Percentiles rank a stretch among this genome's conserved stretches.
These are phyloP conservation scores for Colletotrichum limetticola DNA, from an alignment of 2,329 filamentous ascomycete species.

Conservation along the genomic window DNA sequence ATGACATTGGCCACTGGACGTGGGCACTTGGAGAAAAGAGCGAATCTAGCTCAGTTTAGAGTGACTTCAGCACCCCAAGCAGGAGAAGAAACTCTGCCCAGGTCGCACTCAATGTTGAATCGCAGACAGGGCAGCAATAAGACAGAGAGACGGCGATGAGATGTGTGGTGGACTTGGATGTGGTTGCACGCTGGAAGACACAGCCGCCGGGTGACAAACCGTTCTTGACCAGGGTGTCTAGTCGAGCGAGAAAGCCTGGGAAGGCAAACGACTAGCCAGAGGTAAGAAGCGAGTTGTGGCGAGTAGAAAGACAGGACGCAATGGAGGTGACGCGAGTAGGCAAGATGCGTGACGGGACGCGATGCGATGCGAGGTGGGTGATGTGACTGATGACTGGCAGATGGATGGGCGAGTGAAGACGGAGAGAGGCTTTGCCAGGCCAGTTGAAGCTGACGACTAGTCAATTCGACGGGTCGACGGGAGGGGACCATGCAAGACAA, in stretches of 20 bases:
- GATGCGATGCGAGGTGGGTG: conserved; percentile 26
- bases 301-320: background rate
- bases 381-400: conserved; percentile 20
- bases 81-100: background rate
- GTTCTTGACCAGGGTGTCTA: conserved; percentile 10
- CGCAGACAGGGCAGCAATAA: conserved; percentile 1
- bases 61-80: conserved; percentile 7
- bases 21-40: background rate
- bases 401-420: conserved; percentile 5
- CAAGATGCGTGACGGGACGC: conserved; percentile 24
- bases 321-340: conserved; percentile 12
- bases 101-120: background rate
- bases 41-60: background rate
- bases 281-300: conserved; percentile 11
- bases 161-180: background rate
- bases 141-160: background rate
- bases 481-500: conserved; percentile 1
- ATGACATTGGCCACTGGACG: conserved; percentile 2
- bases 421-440: background rate
- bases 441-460: conserved; percentile 7
- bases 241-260: background rate
- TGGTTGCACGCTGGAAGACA: conserved; percentile 21
- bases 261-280: conserved; percentile 1
- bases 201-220: conserved; percentile 23
- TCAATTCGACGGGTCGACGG: background rate